Evolutionary conservation across 805 yeast species (phyloP).

Genomic region (Myxozyma melibiosi): DNA sequence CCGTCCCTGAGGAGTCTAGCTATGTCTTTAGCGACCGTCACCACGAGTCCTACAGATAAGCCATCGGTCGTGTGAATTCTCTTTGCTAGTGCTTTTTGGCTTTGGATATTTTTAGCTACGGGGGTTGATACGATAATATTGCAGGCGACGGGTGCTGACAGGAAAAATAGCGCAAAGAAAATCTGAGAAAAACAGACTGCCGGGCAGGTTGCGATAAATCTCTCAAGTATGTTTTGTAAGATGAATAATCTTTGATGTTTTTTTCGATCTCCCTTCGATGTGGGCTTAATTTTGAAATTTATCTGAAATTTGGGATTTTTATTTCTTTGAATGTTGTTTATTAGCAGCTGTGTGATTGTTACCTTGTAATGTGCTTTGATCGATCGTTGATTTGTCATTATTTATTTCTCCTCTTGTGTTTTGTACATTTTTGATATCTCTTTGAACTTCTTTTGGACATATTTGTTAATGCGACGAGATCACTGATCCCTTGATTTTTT

Average conservation of each 20-base stretch:
- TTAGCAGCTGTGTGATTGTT: no score
- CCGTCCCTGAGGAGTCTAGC: slow-evolving; percentile 14
- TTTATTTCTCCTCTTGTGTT: neutral
- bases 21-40: slow-evolving; percentile 15
- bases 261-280: no score
- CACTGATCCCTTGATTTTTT: no score
- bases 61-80: neutral
- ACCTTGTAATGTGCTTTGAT: neutral
- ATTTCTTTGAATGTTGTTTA: neutral
- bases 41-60: neutral
- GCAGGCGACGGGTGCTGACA: no score
- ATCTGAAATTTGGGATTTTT: no score
- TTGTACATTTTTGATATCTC: neutral
- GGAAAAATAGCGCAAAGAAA: no score
- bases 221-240: no score
- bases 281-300: no score
- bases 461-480: neutral
- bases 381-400: neutral
- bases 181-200: no score
- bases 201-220: no score
- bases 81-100: neutral
- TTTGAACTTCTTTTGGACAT: no score
- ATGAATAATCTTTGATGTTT: no score
- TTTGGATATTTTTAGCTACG: neutral
- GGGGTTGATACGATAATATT: neutral